These are phyloP conservation scores for Globisporangium viniferum DNA, from an alignment of 352 stramenopile genomes.

Conservation along the genomic window DNA sequence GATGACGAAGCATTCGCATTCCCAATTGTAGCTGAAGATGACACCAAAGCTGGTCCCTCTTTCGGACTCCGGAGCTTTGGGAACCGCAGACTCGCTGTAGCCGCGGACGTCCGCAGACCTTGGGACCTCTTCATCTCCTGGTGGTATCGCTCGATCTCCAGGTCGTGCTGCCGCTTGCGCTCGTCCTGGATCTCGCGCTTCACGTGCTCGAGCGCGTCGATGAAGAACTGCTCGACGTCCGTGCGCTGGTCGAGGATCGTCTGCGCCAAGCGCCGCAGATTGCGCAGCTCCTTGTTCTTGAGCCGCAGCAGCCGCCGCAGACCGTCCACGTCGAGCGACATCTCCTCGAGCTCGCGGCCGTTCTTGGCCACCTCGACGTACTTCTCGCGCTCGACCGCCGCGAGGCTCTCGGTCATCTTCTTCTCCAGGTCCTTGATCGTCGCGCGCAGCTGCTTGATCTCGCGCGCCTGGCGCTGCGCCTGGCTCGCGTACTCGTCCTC, in stretches of 20 bases:
- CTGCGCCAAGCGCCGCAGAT: constrained; percentile 85
- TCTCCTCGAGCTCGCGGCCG: constrained; percentile 74
- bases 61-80: constrained; percentile 37
- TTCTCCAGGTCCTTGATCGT: constrained; percentile 78
- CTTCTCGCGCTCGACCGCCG: constrained; percentile 69
- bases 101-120: constrained; percentile 19
- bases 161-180: constrained; percentile 40
- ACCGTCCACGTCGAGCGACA: constrained; percentile 82
- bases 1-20: background rate
- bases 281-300: constrained; percentile 93
- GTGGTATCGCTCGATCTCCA: constrained; percentile 55
- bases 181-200: constrained; percentile 70
- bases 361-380: constrained; percentile 40
- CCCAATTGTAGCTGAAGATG: constrained; percentile 1
- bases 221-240: constrained; percentile 91
- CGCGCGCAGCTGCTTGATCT: constrained; percentile 68
- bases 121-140: constrained; percentile 43
- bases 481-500: constrained; percentile 86
- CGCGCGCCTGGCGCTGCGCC: constrained; percentile 65
- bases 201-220: constrained; percentile 89
- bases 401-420: constrained; percentile 60
- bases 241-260: constrained; percentile 91
- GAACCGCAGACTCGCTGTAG: constrained; percentile 32
- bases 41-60: background rate
- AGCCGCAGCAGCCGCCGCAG: constrained; percentile 83